Base-by-base conservation (phyloP, 2,329 filamentous ascomycete genomes). In the Aspergillus neoniger region DNA sequence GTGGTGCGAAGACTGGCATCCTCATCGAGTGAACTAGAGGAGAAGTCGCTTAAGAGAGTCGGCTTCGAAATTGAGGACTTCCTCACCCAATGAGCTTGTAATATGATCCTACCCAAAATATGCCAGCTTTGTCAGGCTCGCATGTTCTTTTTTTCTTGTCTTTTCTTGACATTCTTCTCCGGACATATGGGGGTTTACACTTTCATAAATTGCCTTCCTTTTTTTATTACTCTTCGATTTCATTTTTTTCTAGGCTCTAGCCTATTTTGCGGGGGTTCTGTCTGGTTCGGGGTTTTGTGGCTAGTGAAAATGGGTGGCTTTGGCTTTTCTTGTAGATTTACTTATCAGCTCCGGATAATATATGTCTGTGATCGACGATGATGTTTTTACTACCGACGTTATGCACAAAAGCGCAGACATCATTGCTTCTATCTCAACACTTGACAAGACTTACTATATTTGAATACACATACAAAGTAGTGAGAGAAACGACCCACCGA, bases 41-140 rank as follows among this genome's bases (percentile, higher is more conserved):
- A 91, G 74, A 88, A 86, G 69, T 87, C 87, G 10, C 82, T 92
- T 73, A 83, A 92, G 61, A 82, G 92, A 63, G 79, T 96, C 53
- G 89, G 87, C 1, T 97, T 97, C 77, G 93, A 97, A 79, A 87
- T 97, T 64, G 85, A 90, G 57, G 93, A 97, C 77, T 96, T 75
- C 62, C 69, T 81, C 65, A 76, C 77, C 23, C 73, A 76, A 65
- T 80, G 50, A 66, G 44, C n/a, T 43, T 58, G 30, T 53, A 30
- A 44, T 38, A 36, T 48, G 25, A 44, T 36, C 36, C 32, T 56
- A 55, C 15, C 19, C 6, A 25, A 30, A 30, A 10, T 3, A 12
- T 30, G 28, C 28, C 28, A 30, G 28, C 41, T 60, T 53, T 32
- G 53, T 56, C 15, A 38, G 17, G 48, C 30, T 55, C 51, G 17